Percentiles rank a stretch among this genome's conserved stretches.
Evolutionary conservation across 306 rosid species (phyloP).

Genomic region (Medicago lupulina): DNA sequence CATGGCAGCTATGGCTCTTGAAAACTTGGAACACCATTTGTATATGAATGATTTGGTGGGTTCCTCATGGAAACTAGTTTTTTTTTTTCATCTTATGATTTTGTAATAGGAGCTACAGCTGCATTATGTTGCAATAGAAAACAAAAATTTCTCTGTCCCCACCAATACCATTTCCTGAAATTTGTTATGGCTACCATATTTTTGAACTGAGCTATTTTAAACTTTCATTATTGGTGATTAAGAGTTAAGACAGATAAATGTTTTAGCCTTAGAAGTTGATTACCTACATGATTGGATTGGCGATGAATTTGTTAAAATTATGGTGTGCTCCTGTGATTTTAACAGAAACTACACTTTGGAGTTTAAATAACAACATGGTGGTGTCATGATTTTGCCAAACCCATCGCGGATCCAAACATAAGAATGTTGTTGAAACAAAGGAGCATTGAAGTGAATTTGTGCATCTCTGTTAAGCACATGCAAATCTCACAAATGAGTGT

Average conservation of each 20-base stretch:
- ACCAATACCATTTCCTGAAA: slow-evolving; percentile 12
- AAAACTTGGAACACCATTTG: slow-evolving; percentile 46
- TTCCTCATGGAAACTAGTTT: slow-evolving; percentile 28
- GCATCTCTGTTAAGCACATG: too few species aligned
- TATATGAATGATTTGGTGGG: slow-evolving; percentile 47
- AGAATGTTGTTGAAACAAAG: too few species aligned
- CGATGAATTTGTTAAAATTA: background rate
- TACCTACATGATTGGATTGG: background rate
- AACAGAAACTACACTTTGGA: background rate
- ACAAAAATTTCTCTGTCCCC: background rate
- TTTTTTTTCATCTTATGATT: background rate
- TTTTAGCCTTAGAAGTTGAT: background rate
- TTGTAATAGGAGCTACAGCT: slow-evolving; percentile 16
- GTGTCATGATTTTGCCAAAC: too few species aligned
- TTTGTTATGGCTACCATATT: slow-evolving; percentile 16
- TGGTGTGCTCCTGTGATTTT: background rate
- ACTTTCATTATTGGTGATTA: background rate
- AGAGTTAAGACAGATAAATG: background rate
- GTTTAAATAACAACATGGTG: background rate
- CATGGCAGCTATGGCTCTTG: slow-evolving; percentile 24
- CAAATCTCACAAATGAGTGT: too few species aligned
- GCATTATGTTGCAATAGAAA: slow-evolving; percentile 36
- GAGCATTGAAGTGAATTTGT: too few species aligned
- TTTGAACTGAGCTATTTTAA: background rate
- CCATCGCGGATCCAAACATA: too few species aligned